Percentiles rank a stretch among this genome's conserved stretches.
These are phyloP conservation scores for Tolypocladium cylindrosporum DNA, from an alignment of 2,329 filamentous ascomycete species.

Conservation along the genomic window DNA sequence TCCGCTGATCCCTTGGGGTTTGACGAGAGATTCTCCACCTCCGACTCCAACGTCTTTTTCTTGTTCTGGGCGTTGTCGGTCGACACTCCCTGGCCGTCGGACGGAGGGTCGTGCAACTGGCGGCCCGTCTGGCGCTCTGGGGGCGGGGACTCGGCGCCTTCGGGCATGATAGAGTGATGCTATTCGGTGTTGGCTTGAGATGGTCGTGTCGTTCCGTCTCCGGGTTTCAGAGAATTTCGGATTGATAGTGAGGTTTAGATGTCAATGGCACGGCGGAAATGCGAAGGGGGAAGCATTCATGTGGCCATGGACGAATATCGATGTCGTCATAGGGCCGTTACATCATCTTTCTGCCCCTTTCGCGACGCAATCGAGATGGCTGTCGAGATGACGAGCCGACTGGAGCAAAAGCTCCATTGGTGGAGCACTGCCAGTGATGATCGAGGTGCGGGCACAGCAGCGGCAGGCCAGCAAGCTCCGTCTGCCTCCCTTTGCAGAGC, in stretches of 20 bases:
- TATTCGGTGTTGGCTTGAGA: conserved; percentile 2
- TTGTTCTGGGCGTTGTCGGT: conserved; percentile 45
- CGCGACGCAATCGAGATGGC: not conserved
- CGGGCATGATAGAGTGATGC: conserved; percentile 49
- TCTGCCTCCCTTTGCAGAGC: not conserved
- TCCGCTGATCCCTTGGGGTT: conserved; percentile 60
- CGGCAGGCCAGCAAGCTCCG: not conserved
- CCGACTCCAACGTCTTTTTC: conserved; percentile 38
- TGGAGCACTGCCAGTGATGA: not conserved
- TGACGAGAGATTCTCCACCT: conserved; percentile 44
- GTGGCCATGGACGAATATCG: not conserved
- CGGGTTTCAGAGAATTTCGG: not conserved
- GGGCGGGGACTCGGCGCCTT: conserved; percentile 69
- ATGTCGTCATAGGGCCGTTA: not conserved
- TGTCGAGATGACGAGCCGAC: not conserved
- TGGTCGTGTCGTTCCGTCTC: not conserved
- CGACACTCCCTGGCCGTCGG: conserved; percentile 38
- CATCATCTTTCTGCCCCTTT: not conserved
- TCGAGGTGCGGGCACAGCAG: not conserved
- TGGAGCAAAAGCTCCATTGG: not conserved
- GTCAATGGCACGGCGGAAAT: not conserved
- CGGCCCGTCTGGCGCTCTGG: conserved; percentile 56
- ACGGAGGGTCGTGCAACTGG: conserved; percentile 51
- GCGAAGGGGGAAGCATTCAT: not conserved
- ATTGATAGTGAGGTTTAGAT: not conserved